A percentile compares a stretch with the other conserved stretches of the same genome.
Evolutionary conservation across 257 asterid species (phyloP).

Genomic region (Forsythia suspensa): DNA sequence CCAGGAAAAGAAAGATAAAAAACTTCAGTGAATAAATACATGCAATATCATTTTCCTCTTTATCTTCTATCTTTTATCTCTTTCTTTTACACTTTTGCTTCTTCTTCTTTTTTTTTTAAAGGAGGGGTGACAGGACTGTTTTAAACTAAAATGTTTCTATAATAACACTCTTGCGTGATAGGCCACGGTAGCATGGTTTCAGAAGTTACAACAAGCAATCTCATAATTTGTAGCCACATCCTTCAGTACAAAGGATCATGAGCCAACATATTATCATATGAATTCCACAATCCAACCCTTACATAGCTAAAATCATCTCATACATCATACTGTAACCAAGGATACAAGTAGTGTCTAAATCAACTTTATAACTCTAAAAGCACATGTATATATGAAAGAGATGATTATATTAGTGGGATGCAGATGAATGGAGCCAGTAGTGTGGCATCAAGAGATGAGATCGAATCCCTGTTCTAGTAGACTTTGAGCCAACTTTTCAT

Average conservation of each 20-base stretch:
- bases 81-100: neutral
- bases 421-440: slow-evolving; percentile 5
- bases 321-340: neutral
- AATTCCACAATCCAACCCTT: neutral
- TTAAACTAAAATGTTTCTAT: neutral
- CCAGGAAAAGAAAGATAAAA: neutral
- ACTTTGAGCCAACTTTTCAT: slow-evolving; percentile 61
- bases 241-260: neutral
- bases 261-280: neutral
- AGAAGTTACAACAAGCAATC: neutral
- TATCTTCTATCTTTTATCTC: neutral
- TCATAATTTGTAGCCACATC: neutral
- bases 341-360: neutral
- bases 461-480: slow-evolving; percentile 64
- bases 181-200: neutral
- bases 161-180: neutral
- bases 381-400: neutral
- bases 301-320: neutral
- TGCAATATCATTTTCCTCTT: neutral
- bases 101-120: neutral
- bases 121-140: neutral
- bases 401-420: slow-evolving; percentile 17
- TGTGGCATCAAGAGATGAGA: slow-evolving; percentile 51
- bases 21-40: neutral
- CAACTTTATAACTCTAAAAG: neutral